phyloP scores from a whole-genome alignment of 208 protist genomes.

The Crithidia bombi region DNA sequence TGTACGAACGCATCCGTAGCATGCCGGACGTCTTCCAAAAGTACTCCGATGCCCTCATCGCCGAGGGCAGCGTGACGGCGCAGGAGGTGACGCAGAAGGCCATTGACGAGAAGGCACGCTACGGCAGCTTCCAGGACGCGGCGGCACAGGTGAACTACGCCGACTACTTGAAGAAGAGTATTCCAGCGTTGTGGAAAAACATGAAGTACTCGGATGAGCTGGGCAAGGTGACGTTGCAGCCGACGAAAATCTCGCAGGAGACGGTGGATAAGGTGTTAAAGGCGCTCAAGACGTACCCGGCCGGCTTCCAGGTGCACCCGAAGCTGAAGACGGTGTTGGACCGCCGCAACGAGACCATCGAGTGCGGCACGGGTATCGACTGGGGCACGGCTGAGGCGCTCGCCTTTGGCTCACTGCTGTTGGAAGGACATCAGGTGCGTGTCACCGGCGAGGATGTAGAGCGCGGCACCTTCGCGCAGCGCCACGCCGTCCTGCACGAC shows the following conservation, averaged over 20 bases:
- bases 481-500: constrained; percentile 97
- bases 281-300: constrained; percentile 73
- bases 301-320: constrained; percentile 81
- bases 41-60: constrained; percentile 86
- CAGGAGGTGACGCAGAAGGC: constrained; percentile 74
- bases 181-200: constrained; percentile 65
- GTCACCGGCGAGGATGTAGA: constrained; percentile 96
- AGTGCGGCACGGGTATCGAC: constrained; percentile 82
- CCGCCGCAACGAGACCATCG: constrained; percentile 74
- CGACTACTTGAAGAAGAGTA: constrained; percentile 77
- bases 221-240: constrained; percentile 55
- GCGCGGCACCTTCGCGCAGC: constrained; percentile 97
- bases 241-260: constrained; percentile 73
- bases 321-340: constrained; percentile 86
- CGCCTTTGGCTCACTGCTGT: constrained; percentile 94
- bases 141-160: constrained; percentile 80
- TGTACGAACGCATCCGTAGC: constrained; percentile 94
- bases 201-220: constrained; percentile 86
- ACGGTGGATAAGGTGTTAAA: constrained; percentile 57
- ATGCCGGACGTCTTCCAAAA: constrained; percentile 84
- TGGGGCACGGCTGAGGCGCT: constrained; percentile 96
- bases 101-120: constrained; percentile 73
- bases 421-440: constrained; percentile 96
- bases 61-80: constrained; percentile 75
- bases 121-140: constrained; percentile 75